Percentiles rank a stretch among this genome's conserved stretches.
These are phyloP conservation scores for Mortierella polycephala DNA, from an alignment of 371 early-diverging fungal genomes.

Conservation along the genomic window DNA sequence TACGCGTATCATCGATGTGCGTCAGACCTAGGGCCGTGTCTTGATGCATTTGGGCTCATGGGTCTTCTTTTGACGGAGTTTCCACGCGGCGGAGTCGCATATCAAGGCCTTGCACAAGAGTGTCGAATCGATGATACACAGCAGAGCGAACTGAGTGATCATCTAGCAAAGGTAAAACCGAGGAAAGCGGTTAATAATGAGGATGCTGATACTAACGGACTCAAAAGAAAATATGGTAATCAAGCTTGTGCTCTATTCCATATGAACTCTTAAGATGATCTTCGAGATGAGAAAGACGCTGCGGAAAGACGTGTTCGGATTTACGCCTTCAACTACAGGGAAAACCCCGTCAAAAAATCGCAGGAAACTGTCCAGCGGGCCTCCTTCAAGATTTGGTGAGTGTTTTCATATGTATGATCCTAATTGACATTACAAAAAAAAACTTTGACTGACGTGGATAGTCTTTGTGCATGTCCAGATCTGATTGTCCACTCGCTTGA, in stretches of 20 bases:
- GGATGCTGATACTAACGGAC: too few relatives aligned
- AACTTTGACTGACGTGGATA: neutral
- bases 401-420: neutral
- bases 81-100: constrained; percentile 15
- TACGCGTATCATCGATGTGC: constrained; percentile 7
- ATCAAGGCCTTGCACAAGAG: constrained; percentile 20
- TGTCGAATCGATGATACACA: neutral
- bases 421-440: neutral
- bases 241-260: neutral
- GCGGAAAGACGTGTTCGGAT: neutral
- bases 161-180: constrained; percentile 23
- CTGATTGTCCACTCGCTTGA: constrained; percentile 11
- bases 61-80: constrained; percentile 25
- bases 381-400: neutral
- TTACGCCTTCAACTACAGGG: neutral
- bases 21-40: neutral
- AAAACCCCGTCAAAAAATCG: neutral
- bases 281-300: constrained; percentile 9
- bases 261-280: constrained; percentile 2
- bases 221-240: neutral
- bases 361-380: too few relatives aligned
- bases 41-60: constrained; percentile 21
- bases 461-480: neutral
- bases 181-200: neutral
- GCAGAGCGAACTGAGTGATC: constrained; percentile 1